phyloP scores from a whole-genome alignment of 768 basidiomycete species.

The Rubroboletus satanas region DNA sequence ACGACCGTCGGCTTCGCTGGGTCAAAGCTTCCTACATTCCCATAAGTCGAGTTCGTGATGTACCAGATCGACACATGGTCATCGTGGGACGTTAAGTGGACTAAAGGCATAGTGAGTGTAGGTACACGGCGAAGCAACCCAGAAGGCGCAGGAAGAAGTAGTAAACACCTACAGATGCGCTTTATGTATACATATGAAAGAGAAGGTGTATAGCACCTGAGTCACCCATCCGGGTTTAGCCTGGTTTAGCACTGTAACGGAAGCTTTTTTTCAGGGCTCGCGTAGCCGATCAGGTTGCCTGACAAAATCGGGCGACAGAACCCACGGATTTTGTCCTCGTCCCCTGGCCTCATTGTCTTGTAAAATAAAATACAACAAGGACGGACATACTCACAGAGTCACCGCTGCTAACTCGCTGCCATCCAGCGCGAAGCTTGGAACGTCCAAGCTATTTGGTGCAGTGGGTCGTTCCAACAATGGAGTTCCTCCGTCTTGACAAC shows the following conservation, averaged over 20 bases:
- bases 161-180: constrained; percentile 5
- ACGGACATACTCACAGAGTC: not conserved
- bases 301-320: constrained; percentile 16
- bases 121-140: constrained; percentile 33
- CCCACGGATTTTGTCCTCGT: not conserved
- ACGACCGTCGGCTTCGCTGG: constrained; percentile 62
- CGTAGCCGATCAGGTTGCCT: constrained; percentile 22
- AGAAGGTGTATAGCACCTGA: not conserved
- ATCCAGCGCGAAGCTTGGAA: not conserved
- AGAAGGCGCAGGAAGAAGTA: constrained; percentile 1
- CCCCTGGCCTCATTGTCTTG: not conserved
- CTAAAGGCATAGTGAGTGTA: constrained; percentile 53
- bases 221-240: constrained; percentile 6
- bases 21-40: constrained; percentile 65
- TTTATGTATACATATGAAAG: constrained; percentile 21
- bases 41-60: constrained; percentile 55
- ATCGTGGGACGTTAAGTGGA: constrained; percentile 57
- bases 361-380: not conserved
- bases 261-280: constrained; percentile 14
- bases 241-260: constrained; percentile 13
- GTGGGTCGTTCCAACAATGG: not conserved
- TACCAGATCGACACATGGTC: constrained; percentile 75
- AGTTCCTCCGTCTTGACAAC: not conserved
- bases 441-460: not conserved
- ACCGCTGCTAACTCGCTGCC: not conserved